Percentiles rank a stretch among this genome's conserved stretches.
Conservation (phyloP, 2,329 filamentous ascomycete genomes). For the Sarocladium strictum region DNA sequence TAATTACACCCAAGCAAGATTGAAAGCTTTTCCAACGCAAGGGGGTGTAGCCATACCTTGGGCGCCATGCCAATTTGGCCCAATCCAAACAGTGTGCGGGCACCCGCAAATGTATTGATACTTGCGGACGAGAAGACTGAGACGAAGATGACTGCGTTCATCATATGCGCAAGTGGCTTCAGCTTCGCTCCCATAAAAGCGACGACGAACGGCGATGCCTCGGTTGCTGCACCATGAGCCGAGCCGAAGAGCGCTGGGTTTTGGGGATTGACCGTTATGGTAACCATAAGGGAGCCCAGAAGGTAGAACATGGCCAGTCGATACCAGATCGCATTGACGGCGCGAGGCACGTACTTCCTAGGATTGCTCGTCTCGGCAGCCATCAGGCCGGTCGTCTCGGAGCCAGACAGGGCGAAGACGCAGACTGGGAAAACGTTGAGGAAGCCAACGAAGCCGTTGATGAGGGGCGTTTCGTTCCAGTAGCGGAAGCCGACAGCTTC, state of each 20-base stretch:
- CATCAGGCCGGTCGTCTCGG: slow-evolving; percentile 36
- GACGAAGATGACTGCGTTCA: slow-evolving; percentile 42
- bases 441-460: slow-evolving; percentile 41
- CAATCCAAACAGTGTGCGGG: slow-evolving; percentile 37
- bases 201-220: slow-evolving; percentile 40
- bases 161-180: slow-evolving; percentile 35
- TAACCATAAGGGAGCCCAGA: slow-evolving; percentile 36
- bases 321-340: slow-evolving; percentile 39
- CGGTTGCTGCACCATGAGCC: slow-evolving; percentile 24
- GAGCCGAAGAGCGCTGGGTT: slow-evolving; percentile 33
- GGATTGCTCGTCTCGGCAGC: slow-evolving; percentile 38
- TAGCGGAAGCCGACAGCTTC: slow-evolving; percentile 37
- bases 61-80: slow-evolving; percentile 37
- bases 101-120: slow-evolving; percentile 35
- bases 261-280: slow-evolving; percentile 34
- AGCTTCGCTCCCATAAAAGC: slow-evolving; percentile 35
- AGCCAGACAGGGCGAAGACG: slow-evolving; percentile 45
- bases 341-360: slow-evolving; percentile 33
- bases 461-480: slow-evolving; percentile 35
- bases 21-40: too few species aligned
- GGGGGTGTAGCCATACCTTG: slow-evolving; percentile 13
- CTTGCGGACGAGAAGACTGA: slow-evolving; percentile 38
- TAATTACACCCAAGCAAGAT: neutral
- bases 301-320: slow-evolving; percentile 40
- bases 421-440: slow-evolving; percentile 45